Base-by-base conservation (phyloP, 345 rosid species). In the Clausena lansium region DNA sequence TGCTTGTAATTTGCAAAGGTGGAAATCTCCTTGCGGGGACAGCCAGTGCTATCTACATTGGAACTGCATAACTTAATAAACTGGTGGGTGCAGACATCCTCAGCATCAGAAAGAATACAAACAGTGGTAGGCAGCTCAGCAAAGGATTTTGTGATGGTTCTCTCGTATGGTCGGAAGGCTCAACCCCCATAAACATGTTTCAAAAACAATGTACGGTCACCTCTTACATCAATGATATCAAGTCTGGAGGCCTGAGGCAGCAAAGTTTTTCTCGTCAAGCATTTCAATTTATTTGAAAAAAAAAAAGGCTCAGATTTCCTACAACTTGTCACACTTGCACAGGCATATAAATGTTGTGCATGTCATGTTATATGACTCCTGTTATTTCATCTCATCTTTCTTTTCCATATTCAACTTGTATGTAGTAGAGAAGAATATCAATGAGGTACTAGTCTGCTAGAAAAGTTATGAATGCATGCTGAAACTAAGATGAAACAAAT, bases 111-210 rank as follows among this genome's bases (percentile, higher is more conserved):
- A 74, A 74, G 57, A 41, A 78, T 41, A 59, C 82, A 55, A 30
- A 27, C 83, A 4, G 72, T 33, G 1, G 84, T 75, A 5, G 96
- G 95, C 55, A 78, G 87, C 76, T 84, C 90, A 2, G 92, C 67
- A 67, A 81, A 77, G 77, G 89, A 88, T 0, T 81, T 87, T 50
- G 77, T 88, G 54, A 86, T 90, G 95, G 82, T 76, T 67, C 87
- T 91, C 39, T 45, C 77, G 0, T 91, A 91, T 52, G 68, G 83
- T 60, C 86, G 87, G 13, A 88, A 81, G 71, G 73, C 80, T 81
- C 79, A 33, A 9, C 71, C 82, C 45, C 77, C 75, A 1, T 80
- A 63, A 77, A n/a, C 13, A 57, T 62, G 50, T 64, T 35, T 35
- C 19, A 71, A 17, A 45, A 54, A 33, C 24, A 27, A 41, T 55